Evolutionary conservation across 2,329 filamentous ascomycete species (phyloP).

Genomic region (Fusarium oligoseptatum): DNA sequence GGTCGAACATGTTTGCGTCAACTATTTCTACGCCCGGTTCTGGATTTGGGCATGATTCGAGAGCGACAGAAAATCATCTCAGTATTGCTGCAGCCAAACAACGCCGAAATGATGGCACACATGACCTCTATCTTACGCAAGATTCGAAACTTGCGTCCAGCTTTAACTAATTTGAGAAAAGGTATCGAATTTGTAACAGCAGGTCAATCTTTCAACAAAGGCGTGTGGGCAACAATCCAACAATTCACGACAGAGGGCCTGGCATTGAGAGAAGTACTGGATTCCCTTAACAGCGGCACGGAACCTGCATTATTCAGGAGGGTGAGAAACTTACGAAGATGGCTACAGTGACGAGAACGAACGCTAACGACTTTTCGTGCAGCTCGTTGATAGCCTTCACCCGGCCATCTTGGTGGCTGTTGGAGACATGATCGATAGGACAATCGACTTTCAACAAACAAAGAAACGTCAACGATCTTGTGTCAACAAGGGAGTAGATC

Average conservation of each 20-base stretch:
- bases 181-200: conserved; percentile 73
- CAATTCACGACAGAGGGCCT: conserved; percentile 80
- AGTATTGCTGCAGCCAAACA: conserved; percentile 76
- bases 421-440: conserved; percentile 78
- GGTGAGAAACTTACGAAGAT: conserved; percentile 60
- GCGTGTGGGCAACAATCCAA: conserved; percentile 79
- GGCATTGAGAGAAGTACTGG: conserved; percentile 74
- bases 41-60: conserved; percentile 75
- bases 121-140: conserved; percentile 74
- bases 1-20: conserved; percentile 81
- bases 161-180: conserved; percentile 79
- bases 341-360: background rate
- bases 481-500: conserved; percentile 78
- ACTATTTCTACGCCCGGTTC: conserved; percentile 83
- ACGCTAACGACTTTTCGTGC: conserved; percentile 23
- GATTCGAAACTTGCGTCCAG: conserved; percentile 80
- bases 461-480: conserved; percentile 78
- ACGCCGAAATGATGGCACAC: conserved; percentile 66
- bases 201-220: conserved; percentile 69
- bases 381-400: conserved; percentile 73
- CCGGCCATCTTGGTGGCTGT: conserved; percentile 71
- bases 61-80: conserved; percentile 79
- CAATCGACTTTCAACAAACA: conserved; percentile 85
- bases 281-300: conserved; percentile 35
- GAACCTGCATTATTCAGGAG: conserved; percentile 37